Conservation (phyloP, 352 stramenopile species). For the Globisporangium camurandrum region DNA sequence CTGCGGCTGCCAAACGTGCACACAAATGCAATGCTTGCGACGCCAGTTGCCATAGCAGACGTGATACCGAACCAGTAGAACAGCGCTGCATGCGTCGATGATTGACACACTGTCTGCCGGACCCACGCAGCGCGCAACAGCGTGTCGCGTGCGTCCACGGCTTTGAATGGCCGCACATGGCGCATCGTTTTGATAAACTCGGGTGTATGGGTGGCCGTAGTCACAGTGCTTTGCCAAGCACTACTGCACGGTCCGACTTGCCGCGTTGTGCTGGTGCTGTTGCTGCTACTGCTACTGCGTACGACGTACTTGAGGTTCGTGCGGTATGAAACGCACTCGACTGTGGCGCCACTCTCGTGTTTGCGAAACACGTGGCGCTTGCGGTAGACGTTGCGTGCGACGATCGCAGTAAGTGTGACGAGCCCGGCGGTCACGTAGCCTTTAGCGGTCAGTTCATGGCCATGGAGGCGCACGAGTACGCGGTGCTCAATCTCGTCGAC, state of each 20-base stretch:
- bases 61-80: not conserved
- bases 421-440: conserved; percentile 7
- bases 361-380: conserved; percentile 2
- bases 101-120: not conserved
- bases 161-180: conserved; percentile 2
- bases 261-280: not conserved
- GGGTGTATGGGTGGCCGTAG: too few species aligned
- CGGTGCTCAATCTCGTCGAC: conserved; percentile 3
- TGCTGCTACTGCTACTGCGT: not conserved
- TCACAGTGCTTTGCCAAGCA: too few species aligned
- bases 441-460: conserved; percentile 5
- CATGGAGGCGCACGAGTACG: not conserved
- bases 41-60: not conserved
- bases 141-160: conserved; percentile 5
- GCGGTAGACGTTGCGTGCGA: conserved; percentile 12
- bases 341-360: not conserved
- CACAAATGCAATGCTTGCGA: not conserved
- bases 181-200: conserved; percentile 8
- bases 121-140: conserved; percentile 2
- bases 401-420: conserved; percentile 7
- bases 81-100: too few species aligned
- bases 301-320: conserved; percentile 5
- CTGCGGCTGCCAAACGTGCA: not conserved
- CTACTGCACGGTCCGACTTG: too few species aligned
- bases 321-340: conserved; percentile 9